Base-by-base conservation (phyloP, 2,329 filamentous ascomycete species). In the Claviceps sp. region DNA sequence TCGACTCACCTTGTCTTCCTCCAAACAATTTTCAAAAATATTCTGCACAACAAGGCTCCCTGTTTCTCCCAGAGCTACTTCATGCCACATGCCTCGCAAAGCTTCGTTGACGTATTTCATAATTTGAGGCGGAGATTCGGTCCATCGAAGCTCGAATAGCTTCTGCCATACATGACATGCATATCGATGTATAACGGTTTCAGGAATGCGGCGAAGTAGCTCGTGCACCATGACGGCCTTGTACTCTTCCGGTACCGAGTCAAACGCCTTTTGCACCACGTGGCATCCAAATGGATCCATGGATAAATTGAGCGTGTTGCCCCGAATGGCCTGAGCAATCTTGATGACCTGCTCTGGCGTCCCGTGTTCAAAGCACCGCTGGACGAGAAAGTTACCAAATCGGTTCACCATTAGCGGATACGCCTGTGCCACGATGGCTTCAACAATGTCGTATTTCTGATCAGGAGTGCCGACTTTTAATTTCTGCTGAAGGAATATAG, bases 121-220 rank as follows among this genome's bases (percentile, higher is more conserved):
- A 69, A 98, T 95, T 68, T 96, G 90, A 23, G 93, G 93, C 43
- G 93, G 93, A 40, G 89, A 87, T 61, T 90, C 86, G 56, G 83
- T 88, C 93, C 93, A 98, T 62, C 93, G 85, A 59, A 98, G 80
- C 68, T 98, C 93, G 66, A 98, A 98, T 29, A 98, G 80, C 74
- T 98, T 98, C 73, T 98, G 93, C 93, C 93, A 98, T 56, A 98
- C 93, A 67, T 98, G 93, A 63, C 93, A 98, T 53, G 93, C 93
- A 70, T 98, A 98, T 59, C 94, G 86, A 70, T 98, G 94, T 64
- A 98, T 93, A 57, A 98, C 90, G 2, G 93, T 98, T 69, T 98
- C 91, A 0, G 91, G 93, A 57, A 98, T 98, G 51, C 89, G 85
- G 55, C 89, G 88, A 53, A 98, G 81, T 26, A 98, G 77, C 65